Percentiles rank a stretch among this genome's conserved stretches.
Evolutionary conservation across 805 yeast species (phyloP).

Genomic region (Yamadazyma scolyti): DNA sequence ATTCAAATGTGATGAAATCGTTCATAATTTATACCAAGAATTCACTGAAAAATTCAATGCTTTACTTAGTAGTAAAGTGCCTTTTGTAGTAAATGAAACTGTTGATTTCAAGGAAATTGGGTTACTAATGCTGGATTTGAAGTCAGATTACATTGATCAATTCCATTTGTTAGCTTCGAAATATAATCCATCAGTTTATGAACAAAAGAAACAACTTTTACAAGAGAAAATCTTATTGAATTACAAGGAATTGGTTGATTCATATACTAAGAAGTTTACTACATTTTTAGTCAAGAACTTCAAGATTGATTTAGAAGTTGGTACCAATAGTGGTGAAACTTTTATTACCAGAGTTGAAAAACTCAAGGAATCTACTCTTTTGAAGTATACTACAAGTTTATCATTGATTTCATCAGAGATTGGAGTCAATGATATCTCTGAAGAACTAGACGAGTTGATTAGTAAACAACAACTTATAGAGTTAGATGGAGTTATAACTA

Average conservation of each 20-base stretch:
- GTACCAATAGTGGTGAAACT: conserved; percentile 9
- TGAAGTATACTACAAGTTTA: conserved; percentile 12
- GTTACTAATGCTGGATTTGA: conserved; percentile 37
- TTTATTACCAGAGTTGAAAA: conserved; percentile 13
- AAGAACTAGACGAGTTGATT: conserved; percentile 42
- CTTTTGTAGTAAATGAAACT: conserved; percentile 7
- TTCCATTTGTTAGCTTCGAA: conserved; percentile 77
- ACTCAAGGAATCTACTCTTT: conserved; percentile 4
- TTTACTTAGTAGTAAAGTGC: conserved; percentile 6
- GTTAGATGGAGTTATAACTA: conserved; percentile 27
- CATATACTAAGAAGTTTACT: conserved; percentile 17
- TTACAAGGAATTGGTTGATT: conserved; percentile 36
- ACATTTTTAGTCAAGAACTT: conserved; percentile 12
- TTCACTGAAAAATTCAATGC: conserved; percentile 20
- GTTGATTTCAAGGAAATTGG: conserved; percentile 50
- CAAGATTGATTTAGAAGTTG: conserved; percentile 8
- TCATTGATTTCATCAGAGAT: conserved; percentile 24
- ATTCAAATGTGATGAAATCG: conserved; percentile 90
- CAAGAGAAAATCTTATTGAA: conserved; percentile 32
- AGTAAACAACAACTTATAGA: conserved; percentile 32
- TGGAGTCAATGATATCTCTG: conserved; percentile 19
- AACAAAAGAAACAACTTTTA: conserved; percentile 54
- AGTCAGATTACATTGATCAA: conserved; percentile 41
- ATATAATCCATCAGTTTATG: conserved; percentile 64
- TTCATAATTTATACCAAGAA: conserved; percentile 33